Evolutionary conservation across 2,329 filamentous ascomycete genomes (phyloP), one percentile per base, ranked within the genome.

Genomic region (Aspergillus pseudotamarii): DNA sequence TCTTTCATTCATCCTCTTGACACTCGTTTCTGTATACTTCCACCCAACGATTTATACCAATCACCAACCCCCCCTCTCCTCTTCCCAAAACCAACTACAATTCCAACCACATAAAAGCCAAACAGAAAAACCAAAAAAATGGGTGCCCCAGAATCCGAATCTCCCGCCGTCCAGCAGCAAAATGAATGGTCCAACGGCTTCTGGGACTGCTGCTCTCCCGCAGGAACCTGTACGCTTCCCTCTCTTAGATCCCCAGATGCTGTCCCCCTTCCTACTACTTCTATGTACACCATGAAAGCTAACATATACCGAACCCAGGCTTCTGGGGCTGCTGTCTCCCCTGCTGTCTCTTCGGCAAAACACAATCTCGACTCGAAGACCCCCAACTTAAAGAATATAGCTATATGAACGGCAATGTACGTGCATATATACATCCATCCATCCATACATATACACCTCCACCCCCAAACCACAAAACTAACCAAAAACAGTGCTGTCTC

Each of bases 341-440:
- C 28, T 78, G 76, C 64, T 67, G 71, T 43, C 68, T 77, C 19
- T 74, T 70, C 63, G 76, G 76, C 55, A 72, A 70, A 61, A 74
- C 71, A 11, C 63, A 72, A 32, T 71, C 71, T 34, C 72, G 75
- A n/a, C 62, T 74, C n/a, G 53, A 67, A 30, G 74, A 78, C 43
- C 75, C 74, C 19, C 62, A 65, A 3, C 65, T 74, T 28, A 69
- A 68, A 30, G 69, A 74, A 30, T 67, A 68, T 43, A 70, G 67
- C 51, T 69, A 66, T 41, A 65, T 67, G 58, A 77, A 77, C 60
- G 70, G 71, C 59, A 67, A 66, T 57, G 72, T 75, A 72, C 26
- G 70, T 64, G 3, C 14, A 28, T 3, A 8, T 1, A 8, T 6
- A 36, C 14, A 36, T 36, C 6, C 14, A 36, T 6, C 1, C 30